Evolutionary conservation across 495 filamentous ascomycete species (phyloP).

Genomic region (Xylaria longipes): DNA sequence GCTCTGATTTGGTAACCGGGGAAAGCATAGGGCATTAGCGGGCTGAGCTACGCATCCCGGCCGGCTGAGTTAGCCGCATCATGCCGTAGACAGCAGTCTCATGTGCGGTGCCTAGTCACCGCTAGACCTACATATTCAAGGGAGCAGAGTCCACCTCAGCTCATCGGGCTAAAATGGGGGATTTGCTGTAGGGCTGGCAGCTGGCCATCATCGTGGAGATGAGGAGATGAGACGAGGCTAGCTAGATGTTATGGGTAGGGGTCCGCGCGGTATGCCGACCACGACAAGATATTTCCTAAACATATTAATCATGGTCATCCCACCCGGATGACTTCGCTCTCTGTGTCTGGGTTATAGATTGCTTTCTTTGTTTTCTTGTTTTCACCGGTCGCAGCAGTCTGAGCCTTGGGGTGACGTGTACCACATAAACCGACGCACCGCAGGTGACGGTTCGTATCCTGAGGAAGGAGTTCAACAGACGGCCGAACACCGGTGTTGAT

Average conservation of each 20-base stretch:
- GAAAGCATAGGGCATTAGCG: slow-evolving; percentile 1
- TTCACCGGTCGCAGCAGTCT: slow-evolving; percentile 1
- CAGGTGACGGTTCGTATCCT: slow-evolving; percentile 7
- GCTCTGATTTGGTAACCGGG: not conserved
- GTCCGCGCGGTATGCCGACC: not conserved
- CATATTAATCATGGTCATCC: not conserved
- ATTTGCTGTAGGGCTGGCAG: slow-evolving; percentile 13
- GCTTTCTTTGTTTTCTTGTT: slow-evolving; percentile 3
- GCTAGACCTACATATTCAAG: slow-evolving; percentile 13
- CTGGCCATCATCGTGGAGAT: slow-evolving; percentile 12
- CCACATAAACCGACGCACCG: not conserved
- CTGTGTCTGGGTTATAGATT: not conserved
- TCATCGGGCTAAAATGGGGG: slow-evolving; percentile 3
- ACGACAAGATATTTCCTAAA: not conserved
- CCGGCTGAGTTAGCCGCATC: not conserved
- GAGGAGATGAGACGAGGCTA: slow-evolving; percentile 22
- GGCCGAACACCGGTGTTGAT: not conserved
- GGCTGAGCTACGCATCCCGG: slow-evolving; percentile 6
- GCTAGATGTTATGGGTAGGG: not conserved
- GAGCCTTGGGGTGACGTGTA: slow-evolving; percentile 9
- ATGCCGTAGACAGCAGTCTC: slow-evolving; percentile 3
- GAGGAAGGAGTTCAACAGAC: not conserved
- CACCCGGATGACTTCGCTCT: not conserved
- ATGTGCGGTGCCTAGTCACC: not conserved
- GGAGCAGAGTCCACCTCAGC: slow-evolving; percentile 10